Conservation (phyloP, 176 grass and related monocot species). For the Oryza meyeriana region DNA sequence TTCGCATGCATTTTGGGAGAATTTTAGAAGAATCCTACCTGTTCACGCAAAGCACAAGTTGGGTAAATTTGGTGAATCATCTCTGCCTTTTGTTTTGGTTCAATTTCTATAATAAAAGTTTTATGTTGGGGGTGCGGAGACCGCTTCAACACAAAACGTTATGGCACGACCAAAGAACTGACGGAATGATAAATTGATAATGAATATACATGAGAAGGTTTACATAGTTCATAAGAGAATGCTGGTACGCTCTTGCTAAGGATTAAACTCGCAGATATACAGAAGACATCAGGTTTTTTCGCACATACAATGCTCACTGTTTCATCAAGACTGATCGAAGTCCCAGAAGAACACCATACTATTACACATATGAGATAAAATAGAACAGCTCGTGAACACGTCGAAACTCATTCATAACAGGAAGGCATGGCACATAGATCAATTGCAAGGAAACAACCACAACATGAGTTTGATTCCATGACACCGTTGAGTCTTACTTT, state of each 20-base stretch:
- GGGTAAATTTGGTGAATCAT: neutral
- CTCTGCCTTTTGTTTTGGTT: neutral
- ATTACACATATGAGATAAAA: constrained; percentile 9
- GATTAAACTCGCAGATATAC: constrained; percentile 37
- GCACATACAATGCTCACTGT: neutral
- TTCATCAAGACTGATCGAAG: neutral
- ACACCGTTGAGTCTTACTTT: constrained; percentile 31
- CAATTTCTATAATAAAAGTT: neutral
- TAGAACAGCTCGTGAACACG: neutral
- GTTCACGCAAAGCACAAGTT: no score
- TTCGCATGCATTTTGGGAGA: neutral
- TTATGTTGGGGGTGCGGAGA: neutral
- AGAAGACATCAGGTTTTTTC: neutral
- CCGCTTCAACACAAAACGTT: neutral
- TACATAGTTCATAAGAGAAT: constrained; percentile 24
- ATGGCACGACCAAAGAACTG: neutral
- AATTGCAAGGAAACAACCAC: neutral
- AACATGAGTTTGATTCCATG: neutral
- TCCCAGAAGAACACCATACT: constrained; percentile 19
- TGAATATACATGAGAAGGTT: constrained; percentile 31
- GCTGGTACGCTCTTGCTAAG: neutral
- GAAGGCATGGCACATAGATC: constrained; percentile 1
- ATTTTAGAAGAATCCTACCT: no score
- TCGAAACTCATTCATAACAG: neutral
- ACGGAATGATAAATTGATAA: no score